Base-by-base conservation (phyloP, 1,139 yeast species). In the Sugiyamaella grinbergsii region DNA sequence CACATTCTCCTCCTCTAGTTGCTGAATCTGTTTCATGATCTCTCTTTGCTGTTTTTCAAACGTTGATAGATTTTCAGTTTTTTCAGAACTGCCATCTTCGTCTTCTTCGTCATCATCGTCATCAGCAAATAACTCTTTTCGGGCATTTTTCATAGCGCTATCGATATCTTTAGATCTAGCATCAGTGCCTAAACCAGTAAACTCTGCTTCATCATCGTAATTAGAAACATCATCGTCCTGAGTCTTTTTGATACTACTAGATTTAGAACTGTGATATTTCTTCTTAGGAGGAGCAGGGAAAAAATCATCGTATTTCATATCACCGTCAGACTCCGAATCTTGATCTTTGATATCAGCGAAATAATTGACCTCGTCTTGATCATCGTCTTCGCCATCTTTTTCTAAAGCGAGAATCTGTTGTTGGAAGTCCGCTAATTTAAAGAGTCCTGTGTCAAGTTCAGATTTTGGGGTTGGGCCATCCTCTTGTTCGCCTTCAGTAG, bases 371-470 rank as follows among this genome's bases (percentile, higher is more conserved):
- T 88, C 95, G 54, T 83, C 82, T 59, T 83, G 88, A n/a, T 74
- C 79, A 13, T 71, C 75, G 26, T 73, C 75, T 11, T 69, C 69
- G n/a, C 66, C 68, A 22, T 69, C 69, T 11, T 72, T 71, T 63
- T 89, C 96, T 62, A 84, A 77, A 2, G 82, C 88, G 43, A 87
- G 67, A 5, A 89, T 82, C 66, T 90, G 95, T 63, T 80, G 82
- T 67, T 90, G 87, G 71, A 87, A 91, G 43, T 85, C 86, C 58
- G 89, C 95, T 36, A 93, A 80, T 55, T 89, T 83, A 66, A 93
- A 93, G 59, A 91, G 85, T 7, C 82, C 88, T 63, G 89, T 96
- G 63, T 91, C 87, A 41, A 90, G 75, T 2, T 91, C 95, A 53
- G 78, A 75, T 22, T 56, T 57, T 6, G 60, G 64, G 7, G 53